Percentiles rank a stretch among this genome's conserved stretches.
Conservation (phyloP, 176 grass and related monocot genomes). For the Aechmea fasciata region DNA sequence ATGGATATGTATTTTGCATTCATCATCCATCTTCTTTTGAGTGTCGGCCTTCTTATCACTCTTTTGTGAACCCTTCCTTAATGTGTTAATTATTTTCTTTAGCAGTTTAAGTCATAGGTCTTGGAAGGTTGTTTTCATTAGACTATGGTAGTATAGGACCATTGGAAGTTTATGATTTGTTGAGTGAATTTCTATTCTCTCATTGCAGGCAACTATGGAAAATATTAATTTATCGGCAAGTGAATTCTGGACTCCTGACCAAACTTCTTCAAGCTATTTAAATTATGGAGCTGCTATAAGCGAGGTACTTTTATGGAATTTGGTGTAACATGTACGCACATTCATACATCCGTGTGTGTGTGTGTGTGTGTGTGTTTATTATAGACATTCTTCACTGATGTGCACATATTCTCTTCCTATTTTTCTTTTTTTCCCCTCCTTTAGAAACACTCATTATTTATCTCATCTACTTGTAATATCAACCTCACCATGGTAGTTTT, state of each 20-base stretch:
- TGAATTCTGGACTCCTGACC: conserved; percentile 46
- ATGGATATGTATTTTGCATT: no score
- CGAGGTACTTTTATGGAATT: conserved; percentile 30
- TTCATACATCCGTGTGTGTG: background rate
- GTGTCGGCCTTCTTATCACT: background rate
- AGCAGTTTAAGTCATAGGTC: background rate
- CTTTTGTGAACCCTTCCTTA: background rate
- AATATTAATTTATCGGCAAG: conserved; percentile 53
- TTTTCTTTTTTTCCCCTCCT: background rate
- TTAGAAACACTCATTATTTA: background rate
- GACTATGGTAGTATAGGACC: no score
- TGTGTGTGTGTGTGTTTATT: background rate
- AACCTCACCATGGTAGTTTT: background rate
- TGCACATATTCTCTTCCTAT: background rate
- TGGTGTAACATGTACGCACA: no score
- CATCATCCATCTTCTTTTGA: no score
- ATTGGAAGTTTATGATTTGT: background rate
- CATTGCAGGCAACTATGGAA: conserved; percentile 36
- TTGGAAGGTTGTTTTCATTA: background rate
- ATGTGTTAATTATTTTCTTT: background rate
- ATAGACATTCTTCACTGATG: background rate
- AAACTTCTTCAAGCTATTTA: conserved; percentile 29
- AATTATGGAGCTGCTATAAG: conserved; percentile 77
- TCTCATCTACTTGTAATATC: background rate
- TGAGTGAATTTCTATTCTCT: background rate